Conservation (phyloP, 2,329 filamentous ascomycete species). For the Stenocarpella maydis region DNA sequence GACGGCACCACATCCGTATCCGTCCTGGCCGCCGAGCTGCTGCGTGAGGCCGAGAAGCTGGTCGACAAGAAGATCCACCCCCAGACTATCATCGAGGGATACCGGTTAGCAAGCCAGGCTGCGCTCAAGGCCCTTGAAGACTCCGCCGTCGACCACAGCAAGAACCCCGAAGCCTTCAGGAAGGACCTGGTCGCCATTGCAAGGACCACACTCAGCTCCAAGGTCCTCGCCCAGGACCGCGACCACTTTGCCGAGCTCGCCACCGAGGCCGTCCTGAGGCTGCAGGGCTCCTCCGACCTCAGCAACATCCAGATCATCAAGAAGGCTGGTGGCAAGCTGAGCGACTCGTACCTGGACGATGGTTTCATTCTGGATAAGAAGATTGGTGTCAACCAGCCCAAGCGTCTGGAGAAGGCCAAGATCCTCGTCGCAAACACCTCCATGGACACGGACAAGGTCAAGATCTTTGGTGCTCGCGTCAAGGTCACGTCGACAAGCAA, state of each 20-base stretch:
- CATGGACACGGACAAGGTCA: slow-evolving; percentile 99
- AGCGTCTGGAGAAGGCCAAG: slow-evolving; percentile 96
- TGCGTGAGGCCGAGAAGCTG: slow-evolving; percentile 95
- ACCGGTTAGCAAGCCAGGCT: slow-evolving; percentile 93
- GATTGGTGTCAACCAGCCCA: slow-evolving; percentile 98
- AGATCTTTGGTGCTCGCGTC: slow-evolving; percentile 97
- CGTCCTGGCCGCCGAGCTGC: slow-evolving; percentile 91
- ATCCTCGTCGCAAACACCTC: slow-evolving; percentile 97
- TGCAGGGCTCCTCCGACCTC: slow-evolving; percentile 90
- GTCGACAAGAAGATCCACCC: slow-evolving; percentile 99
- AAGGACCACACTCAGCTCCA: slow-evolving; percentile 94
- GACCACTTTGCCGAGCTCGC: slow-evolving; percentile 91
- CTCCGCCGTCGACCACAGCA: slow-evolving; percentile 89
- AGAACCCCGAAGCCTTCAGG: slow-evolving; percentile 82
- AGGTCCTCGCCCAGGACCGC: slow-evolving; percentile 93
- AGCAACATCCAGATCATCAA: slow-evolving; percentile 99
- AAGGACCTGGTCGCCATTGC: slow-evolving; percentile 91
- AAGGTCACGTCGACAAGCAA: slow-evolving; percentile 97
- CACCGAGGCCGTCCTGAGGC: slow-evolving; percentile 87
- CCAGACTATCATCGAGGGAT: slow-evolving; percentile 99
- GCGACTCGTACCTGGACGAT: slow-evolving; percentile 96
- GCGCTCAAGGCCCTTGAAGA: slow-evolving; percentile 85
- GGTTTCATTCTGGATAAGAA: slow-evolving; percentile 99
- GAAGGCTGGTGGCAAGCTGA: slow-evolving; percentile 97
- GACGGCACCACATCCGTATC: slow-evolving; percentile 98